Base-by-base conservation (phyloP, 1,139 yeast species). In the Blastobotrys aristatus region DNA sequence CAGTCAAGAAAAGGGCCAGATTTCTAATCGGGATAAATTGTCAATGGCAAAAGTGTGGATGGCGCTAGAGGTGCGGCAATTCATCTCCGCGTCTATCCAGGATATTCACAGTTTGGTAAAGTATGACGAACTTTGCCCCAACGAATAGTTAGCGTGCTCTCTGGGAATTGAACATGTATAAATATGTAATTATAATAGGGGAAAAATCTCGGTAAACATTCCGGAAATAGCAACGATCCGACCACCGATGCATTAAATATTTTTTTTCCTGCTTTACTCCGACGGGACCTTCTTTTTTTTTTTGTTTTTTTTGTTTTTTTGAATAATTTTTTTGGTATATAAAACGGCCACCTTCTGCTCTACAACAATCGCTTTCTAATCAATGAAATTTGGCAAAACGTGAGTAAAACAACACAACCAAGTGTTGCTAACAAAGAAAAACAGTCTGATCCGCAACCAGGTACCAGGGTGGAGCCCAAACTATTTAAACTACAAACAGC, bases 1-100 rank as follows among this genome's bases (percentile, higher is more conserved):
- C 40, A 75, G 83, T 22, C 76, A 79, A 82, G 37, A 71, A 78
- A 53, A 76, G 76, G 55, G 70, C n/a, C 50, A 48, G 14, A 36
- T 83, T 17, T 65, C 82, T 43, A 75, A 78, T 59, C 80, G 79
- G 35, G 83, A 82, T 58, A 74, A 82, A 21, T 57, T 86, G 49
- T 80, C 85, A 21, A 87, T 89, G 96, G 70, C 87, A 52, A 87
- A 87, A 63, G 92, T 90, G 21, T 90, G 97, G 97, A 62, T 88
- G 47, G 92, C 95, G 0, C 70, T 92, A 35, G 97, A 92, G 68
- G 83, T 87, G 4, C 77, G 97, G 62, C 95, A 86, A 64, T 82
- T 90, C 59, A 82, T 92, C 64, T 81, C 74, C 56, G 87, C 95
- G 24, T 84, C 95, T 1, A 77, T 87, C n/a, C 85, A 83, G 61